Evolutionary conservation across 139 green algal genomes (phyloP).

Genomic region (Limnomonas spitsbergensis): DNA sequence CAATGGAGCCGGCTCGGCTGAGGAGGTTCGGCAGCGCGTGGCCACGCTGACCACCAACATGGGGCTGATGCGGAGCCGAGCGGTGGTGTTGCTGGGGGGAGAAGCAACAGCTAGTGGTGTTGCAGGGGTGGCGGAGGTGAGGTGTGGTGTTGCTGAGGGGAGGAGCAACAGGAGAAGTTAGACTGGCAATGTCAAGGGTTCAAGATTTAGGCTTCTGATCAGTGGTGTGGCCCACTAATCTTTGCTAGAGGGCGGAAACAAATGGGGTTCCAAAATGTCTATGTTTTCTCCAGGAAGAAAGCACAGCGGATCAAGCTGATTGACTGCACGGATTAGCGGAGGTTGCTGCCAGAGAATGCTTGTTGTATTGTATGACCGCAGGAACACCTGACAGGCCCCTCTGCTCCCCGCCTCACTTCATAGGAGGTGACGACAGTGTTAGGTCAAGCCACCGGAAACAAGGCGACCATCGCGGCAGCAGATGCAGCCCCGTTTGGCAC

Average conservation of each 20-base stretch:
- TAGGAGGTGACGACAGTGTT: background rate
- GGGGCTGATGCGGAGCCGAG: background rate
- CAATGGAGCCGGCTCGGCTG: background rate
- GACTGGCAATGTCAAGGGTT: too few species aligned
- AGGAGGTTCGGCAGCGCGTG: background rate
- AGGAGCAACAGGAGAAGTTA: too few species aligned
- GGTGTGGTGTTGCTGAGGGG: too few species aligned
- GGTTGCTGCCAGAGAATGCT: too few species aligned
- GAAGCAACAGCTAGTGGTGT: background rate
- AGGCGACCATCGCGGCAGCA: background rate
- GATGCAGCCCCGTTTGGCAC: background rate
- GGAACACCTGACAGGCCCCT: background rate
- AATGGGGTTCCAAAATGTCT: too few species aligned
- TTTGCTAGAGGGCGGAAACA: too few species aligned
- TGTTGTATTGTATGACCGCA: too few species aligned
- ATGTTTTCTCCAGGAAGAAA: too few species aligned
- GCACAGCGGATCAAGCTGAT: too few species aligned
- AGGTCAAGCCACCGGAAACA: background rate
- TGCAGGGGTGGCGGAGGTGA: background rate
- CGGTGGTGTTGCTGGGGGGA: background rate
- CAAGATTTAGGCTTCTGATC: too few species aligned
- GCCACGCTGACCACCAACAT: background rate
- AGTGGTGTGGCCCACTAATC: too few species aligned
- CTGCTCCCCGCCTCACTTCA: background rate
- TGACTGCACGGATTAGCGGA: too few species aligned